Evolutionary conservation across 768 basidiomycete species (phyloP), one percentile per base, ranked within the genome.

Genomic region (Leccinum disarticulatum): DNA sequence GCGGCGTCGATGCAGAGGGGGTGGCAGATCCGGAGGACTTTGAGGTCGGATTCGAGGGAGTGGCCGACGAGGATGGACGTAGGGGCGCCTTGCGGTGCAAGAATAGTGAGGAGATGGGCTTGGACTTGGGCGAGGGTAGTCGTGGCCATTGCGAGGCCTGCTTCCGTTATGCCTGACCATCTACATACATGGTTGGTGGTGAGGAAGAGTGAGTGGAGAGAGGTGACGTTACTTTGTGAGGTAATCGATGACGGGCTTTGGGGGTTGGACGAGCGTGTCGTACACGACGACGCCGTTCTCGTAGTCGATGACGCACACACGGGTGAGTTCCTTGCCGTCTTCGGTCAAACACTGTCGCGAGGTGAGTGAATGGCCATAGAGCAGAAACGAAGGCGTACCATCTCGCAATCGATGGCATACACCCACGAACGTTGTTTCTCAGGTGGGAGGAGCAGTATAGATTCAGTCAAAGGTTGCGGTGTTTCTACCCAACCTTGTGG

Each of bases 341-440:
- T 89, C 89, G 1, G 95, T 95, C 72, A 88, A 64, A 70, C 95
- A 96, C 95, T 97, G 27, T 7, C 7, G 25, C 2, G 46, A 17
- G 19, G 35, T 67, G 28, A 63, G 67, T 47, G 8, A 38, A 41
- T 15, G 0, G 3, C 10, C 10, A 6, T 1, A 11, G 52, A 4
- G 17, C 1, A 47, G 5, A 9, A 1, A 41, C n/a, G 17, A 10
- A 68, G 35, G 13, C 84, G 55, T 60, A 93, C 95, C 96, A 98
- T 98, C 73, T 98, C 96, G 73, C 96, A 98, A 79, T 99, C 96
- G 51, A 99, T 83, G 0, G 93, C 92, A 57, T 91, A 87, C 27
- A 96, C 82, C 59, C 77, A 79, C 4, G 81, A 78, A 49, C 70
- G 70, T n/a, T 66, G 68, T 31, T 68, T 74, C 19, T 74, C 47